A percentile compares a stretch with the other conserved stretches of the same genome.
Conservation (phyloP, 2,329 filamentous ascomycete species). For the Diaporthe sp. region DNA sequence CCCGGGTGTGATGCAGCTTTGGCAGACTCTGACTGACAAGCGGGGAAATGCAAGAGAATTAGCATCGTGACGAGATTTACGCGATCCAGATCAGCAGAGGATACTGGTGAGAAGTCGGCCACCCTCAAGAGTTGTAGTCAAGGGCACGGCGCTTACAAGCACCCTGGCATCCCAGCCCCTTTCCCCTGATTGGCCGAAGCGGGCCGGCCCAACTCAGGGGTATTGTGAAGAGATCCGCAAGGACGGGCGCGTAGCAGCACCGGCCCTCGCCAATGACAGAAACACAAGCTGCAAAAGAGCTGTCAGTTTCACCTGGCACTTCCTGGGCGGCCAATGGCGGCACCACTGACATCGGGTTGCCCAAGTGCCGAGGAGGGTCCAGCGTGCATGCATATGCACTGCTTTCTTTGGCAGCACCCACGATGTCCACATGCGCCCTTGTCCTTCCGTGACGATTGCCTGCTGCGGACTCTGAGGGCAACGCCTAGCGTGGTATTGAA, state of each 20-base stretch:
- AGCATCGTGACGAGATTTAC: constrained; percentile 1
- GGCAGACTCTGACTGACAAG: not conserved
- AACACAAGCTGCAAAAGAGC: constrained; percentile 17
- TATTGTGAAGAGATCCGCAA: constrained; percentile 37
- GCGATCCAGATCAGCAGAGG: not conserved
- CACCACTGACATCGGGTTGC: not conserved
- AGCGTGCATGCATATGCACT: constrained; percentile 34
- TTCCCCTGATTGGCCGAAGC: constrained; percentile 23
- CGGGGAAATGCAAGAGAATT: not conserved
- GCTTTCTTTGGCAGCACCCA: constrained; percentile 36
- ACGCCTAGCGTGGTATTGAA: constrained; percentile 18
- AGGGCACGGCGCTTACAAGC: constrained; percentile 39
- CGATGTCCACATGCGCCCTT: constrained; percentile 29
- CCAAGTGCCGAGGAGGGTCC: constrained; percentile 38
- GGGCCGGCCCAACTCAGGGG: constrained; percentile 31
- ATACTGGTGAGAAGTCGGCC: constrained; percentile 18
- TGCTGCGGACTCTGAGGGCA: constrained; percentile 7
- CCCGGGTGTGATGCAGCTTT: not conserved
- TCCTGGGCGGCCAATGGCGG: constrained; percentile 32
- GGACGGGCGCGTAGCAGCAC: constrained; percentile 39
- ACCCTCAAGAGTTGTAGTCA: constrained; percentile 6
- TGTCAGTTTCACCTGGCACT: constrained; percentile 26
- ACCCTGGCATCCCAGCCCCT: constrained; percentile 1
- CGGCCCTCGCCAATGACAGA: constrained; percentile 35
- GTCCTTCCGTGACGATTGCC: constrained; percentile 3